phyloP scores from a whole-genome alignment of 495 filamentous ascomycete species.

The Aspergillus kassunensis region DNA sequence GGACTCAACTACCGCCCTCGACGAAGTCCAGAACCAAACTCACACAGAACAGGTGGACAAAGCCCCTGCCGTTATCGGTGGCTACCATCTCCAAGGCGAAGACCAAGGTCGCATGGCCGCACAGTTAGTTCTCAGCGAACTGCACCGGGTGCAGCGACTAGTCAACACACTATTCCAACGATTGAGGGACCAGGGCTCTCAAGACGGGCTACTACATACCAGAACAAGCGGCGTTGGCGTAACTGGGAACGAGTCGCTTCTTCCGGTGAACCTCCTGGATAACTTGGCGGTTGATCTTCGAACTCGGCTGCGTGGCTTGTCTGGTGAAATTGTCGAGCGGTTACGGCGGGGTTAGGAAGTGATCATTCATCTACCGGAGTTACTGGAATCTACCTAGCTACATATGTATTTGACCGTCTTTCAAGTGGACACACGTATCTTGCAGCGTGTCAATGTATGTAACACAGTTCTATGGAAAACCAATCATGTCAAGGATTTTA shows the following conservation, averaged over 20 bases:
- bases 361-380: background rate
- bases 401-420: background rate
- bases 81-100: constrained; percentile 19
- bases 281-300: background rate
- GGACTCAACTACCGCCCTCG: background rate
- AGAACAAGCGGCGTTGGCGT: background rate
- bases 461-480: no score
- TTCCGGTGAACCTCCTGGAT: background rate
- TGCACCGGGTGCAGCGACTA: constrained; percentile 36
- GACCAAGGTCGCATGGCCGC: constrained; percentile 27
- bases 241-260: background rate
- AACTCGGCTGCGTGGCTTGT: background rate
- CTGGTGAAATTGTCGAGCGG: background rate
- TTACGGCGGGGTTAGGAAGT: background rate
- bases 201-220: background rate
- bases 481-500: no score
- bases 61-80: constrained; percentile 3
- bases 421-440: no score
- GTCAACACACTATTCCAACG: constrained; percentile 21
- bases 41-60: background rate
- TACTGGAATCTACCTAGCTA: no score
- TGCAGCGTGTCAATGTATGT: no score
- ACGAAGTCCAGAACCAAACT: background rate
- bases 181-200: background rate
- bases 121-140: constrained; percentile 34